Evolutionary conservation across 805 yeast genomes (phyloP).

Genomic region (Starmera amethionina): DNA sequence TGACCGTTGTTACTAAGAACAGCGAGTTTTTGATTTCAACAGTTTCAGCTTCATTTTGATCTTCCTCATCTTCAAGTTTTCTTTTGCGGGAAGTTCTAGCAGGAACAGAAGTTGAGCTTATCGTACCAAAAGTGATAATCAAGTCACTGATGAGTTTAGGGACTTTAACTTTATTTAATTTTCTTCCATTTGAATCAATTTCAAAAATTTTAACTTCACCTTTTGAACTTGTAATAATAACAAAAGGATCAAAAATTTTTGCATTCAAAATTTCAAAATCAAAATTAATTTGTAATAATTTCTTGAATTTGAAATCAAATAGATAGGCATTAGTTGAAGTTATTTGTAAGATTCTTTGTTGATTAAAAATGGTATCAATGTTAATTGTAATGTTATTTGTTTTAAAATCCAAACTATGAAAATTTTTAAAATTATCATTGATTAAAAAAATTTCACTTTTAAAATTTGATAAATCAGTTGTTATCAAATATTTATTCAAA

Average conservation of each 20-base stretch:
- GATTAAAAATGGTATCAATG: conserved; percentile 47
- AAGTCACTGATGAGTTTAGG: conserved; percentile 30
- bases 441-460: conserved; percentile 64
- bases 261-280: conserved; percentile 59
- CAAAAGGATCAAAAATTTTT: conserved; percentile 49
- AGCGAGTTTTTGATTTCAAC: conserved; percentile 23
- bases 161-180: conserved; percentile 23
- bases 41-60: conserved; percentile 14
- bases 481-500: conserved; percentile 49
- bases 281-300: conserved; percentile 37
- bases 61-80: conserved; percentile 16
- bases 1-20: conserved; percentile 67
- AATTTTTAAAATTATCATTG: conserved; percentile 48
- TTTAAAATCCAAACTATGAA: conserved; percentile 53
- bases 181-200: conserved; percentile 25
- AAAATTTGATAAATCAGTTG: conserved; percentile 55
- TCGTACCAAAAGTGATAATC: conserved; percentile 62
- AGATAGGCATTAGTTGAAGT: conserved; percentile 55
- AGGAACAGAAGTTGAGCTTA: conserved; percentile 38
- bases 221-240: conserved; percentile 52
- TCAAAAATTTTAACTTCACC: conserved; percentile 62
- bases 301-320: conserved; percentile 52
- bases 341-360: conserved; percentile 61
- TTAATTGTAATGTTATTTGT: conserved; percentile 55
- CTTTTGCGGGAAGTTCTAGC: conserved; percentile 16